Percentiles rank a stretch among this genome's conserved stretches.
Evolutionary conservation across 202 grass and related monocot genomes (phyloP).

Genomic region (Thinopyrum obtusiflorum): DNA sequence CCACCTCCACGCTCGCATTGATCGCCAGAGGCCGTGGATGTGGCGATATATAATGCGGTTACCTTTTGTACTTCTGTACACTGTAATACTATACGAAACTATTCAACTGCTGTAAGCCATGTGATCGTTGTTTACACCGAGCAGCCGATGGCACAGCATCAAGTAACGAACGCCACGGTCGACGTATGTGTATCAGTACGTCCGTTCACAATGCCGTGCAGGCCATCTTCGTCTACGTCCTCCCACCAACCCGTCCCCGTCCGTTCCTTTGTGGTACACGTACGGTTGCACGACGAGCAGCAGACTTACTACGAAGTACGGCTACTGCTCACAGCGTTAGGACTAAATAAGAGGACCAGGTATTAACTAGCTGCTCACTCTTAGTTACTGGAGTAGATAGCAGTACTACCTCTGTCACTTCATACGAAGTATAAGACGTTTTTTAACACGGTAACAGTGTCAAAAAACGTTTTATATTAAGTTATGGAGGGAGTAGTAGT

Average conservation of each 20-base stretch:
- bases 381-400: no score
- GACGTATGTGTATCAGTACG: not conserved
- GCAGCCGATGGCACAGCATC: not conserved
- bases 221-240: not conserved
- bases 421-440: no score
- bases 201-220: not conserved
- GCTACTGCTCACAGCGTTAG: not conserved
- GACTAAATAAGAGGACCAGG: not conserved
- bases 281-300: not conserved
- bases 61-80: not conserved
- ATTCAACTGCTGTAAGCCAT: not conserved
- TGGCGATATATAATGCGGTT: not conserved
- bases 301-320: not conserved
- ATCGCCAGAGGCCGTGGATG: no score
- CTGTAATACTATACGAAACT: not conserved
- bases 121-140: not conserved
- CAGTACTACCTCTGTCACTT: no score
- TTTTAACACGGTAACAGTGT: no score
- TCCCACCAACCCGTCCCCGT: not conserved
- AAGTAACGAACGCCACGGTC: not conserved
- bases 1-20: no score
- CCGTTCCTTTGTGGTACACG: not conserved
- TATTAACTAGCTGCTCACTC: not conserved
- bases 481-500: no score
- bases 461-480: no score